phyloP scores from a whole-genome alignment of 129 eudicot species.

The Centrapalus pauciflorus region DNA sequence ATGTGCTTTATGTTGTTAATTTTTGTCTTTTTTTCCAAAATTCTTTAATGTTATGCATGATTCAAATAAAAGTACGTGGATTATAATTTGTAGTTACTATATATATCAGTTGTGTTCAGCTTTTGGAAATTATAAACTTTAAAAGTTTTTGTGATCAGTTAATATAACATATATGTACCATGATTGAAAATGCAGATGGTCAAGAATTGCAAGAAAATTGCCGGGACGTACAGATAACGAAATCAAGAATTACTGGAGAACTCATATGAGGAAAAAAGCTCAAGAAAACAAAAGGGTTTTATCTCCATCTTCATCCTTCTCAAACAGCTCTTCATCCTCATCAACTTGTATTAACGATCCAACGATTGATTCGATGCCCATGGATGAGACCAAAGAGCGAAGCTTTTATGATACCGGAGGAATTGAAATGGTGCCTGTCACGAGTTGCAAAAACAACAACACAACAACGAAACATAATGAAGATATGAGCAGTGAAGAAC shows the following conservation, averaged over 20 bases:
- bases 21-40: not conserved
- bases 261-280: conserved; percentile 79
- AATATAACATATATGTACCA: not conserved
- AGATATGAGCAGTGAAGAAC: conserved; percentile 13
- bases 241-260: conserved; percentile 88
- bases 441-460: conserved; percentile 14
- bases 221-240: conserved; percentile 91
- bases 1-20: not conserved
- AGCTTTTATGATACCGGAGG: conserved; percentile 55
- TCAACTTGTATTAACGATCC: conserved; percentile 31
- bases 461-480: not conserved
- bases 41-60: no score
- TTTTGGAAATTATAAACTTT: not conserved
- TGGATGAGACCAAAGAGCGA: conserved; percentile 20
- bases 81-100: not conserved
- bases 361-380: conserved; percentile 19
- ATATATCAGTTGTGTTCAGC: no score
- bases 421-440: conserved; percentile 13
- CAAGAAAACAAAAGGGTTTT: conserved; percentile 47
- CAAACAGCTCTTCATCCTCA: conserved; percentile 44
- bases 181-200: conserved; percentile 60
- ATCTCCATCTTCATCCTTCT: conserved; percentile 28
- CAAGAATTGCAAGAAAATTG: conserved; percentile 76
- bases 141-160: not conserved
- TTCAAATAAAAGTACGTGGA: no score